phyloP scores from a whole-genome alignment of 148 eudicot species.

The Fagopyrum homotropicum region DNA sequence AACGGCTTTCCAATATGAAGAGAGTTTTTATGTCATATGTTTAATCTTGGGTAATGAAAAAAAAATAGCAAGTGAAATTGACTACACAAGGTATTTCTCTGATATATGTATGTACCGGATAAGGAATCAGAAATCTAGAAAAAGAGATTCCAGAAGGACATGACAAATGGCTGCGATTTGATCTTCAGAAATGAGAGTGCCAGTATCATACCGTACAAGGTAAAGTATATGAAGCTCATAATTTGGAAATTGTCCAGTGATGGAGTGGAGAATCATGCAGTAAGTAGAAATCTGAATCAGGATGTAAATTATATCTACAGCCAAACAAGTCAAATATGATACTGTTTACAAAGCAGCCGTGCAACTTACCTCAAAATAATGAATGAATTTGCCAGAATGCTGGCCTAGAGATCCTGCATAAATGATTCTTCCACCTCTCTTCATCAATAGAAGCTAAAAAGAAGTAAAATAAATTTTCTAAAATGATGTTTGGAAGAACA shows the following conservation, averaged over 20 bases:
- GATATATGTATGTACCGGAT: slow-evolving; percentile 30
- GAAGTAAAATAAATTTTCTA: not conserved
- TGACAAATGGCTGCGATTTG: slow-evolving; percentile 46
- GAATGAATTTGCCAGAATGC: slow-evolving; percentile 41
- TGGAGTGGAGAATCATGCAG: slow-evolving; percentile 42
- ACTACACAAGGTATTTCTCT: too few relatives aligned
- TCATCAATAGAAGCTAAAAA: slow-evolving; percentile 65
- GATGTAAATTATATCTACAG: slow-evolving; percentile 44
- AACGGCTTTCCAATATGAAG: too few relatives aligned
- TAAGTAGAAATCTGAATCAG: slow-evolving; percentile 37
- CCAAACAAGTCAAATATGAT: not conserved
- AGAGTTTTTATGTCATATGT: too few relatives aligned
- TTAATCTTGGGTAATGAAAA: too few relatives aligned
- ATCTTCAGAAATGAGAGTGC: slow-evolving; percentile 52
- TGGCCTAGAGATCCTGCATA: slow-evolving; percentile 68
- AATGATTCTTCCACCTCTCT: slow-evolving; percentile 67
- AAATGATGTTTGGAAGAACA: not conserved
- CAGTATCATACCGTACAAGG: slow-evolving; percentile 74
- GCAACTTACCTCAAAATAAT: slow-evolving; percentile 60
- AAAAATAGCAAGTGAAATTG: too few relatives aligned
- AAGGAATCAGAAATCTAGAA: slow-evolving; percentile 59
- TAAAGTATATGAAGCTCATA: slow-evolving; percentile 52
- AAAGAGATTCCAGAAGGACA: slow-evolving; percentile 68
- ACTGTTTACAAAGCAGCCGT: not conserved
- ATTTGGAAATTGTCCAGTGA: slow-evolving; percentile 48